A percentile compares a stretch with the other conserved stretches of the same genome.
phyloP scores from a whole-genome alignment of 2,329 filamentous ascomycete genomes.

The Talaromyces sp. region DNA sequence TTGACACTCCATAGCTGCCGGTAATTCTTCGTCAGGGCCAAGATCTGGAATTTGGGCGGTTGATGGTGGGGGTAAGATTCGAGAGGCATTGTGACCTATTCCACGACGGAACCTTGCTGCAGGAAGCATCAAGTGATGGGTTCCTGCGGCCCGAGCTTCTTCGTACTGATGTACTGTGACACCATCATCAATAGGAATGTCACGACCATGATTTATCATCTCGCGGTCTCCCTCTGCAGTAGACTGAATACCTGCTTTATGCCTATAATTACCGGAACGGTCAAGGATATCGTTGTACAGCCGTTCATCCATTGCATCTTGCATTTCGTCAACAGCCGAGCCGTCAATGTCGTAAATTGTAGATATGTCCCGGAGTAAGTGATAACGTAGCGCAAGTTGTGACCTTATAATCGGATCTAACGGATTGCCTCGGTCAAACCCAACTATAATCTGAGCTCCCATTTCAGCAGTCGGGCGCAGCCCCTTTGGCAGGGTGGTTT shows the following conservation, averaged over 20 bases:
- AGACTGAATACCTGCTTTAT: slow-evolving; percentile 66
- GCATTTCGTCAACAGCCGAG: slow-evolving; percentile 66
- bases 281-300: slow-evolving; percentile 95
- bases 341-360: slow-evolving; percentile 76
- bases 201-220: slow-evolving; percentile 76
- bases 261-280: slow-evolving; percentile 84
- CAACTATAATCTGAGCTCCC: slow-evolving; percentile 97
- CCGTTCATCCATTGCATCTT: slow-evolving; percentile 81
- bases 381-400: slow-evolving; percentile 82
- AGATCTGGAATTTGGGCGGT: neutral
- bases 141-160: slow-evolving; percentile 62
- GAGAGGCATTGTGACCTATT: slow-evolving; percentile 49
- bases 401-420: slow-evolving; percentile 86
- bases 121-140: slow-evolving; percentile 42
- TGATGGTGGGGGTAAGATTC: slow-evolving; percentile 48
- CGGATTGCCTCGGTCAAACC: slow-evolving; percentile 92
- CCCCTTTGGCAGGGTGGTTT: slow-evolving; percentile 49
- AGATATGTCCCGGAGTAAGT: slow-evolving; percentile 73
- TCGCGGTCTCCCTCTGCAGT: slow-evolving; percentile 79
- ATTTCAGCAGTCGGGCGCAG: slow-evolving; percentile 82
- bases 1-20: slow-evolving; percentile 72
- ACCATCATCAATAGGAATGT: slow-evolving; percentile 66
- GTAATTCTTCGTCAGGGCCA: slow-evolving; percentile 53
- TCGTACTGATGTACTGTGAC: slow-evolving; percentile 72
- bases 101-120: slow-evolving; percentile 44